These are phyloP conservation scores for Penicillium ochrochloron DNA, from an alignment of 495 filamentous ascomycete genomes.

Conservation along the genomic window DNA sequence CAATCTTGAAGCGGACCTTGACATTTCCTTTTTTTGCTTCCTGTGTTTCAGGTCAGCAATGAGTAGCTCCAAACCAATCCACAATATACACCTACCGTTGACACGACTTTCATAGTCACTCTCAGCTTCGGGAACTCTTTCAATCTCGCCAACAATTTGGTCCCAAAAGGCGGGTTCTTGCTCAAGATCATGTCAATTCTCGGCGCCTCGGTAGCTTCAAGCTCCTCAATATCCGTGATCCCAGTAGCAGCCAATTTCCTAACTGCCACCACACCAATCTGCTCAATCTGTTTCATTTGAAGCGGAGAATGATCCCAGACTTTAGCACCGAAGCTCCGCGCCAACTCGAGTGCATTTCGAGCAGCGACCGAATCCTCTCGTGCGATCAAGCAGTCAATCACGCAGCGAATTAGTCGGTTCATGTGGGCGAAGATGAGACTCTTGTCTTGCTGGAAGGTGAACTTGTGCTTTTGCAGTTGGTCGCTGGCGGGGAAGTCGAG, in stretches of 20 bases:
- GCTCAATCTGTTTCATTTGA: slow-evolving; percentile 85
- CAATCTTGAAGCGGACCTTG: slow-evolving; percentile 65
- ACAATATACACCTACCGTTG: slow-evolving; percentile 45
- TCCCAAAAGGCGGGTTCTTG: slow-evolving; percentile 83
- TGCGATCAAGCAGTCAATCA: slow-evolving; percentile 80
- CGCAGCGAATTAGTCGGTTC: slow-evolving; percentile 76
- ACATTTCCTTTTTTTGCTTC: slow-evolving; percentile 50
- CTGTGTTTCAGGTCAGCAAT: slow-evolving; percentile 32
- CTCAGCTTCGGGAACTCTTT: slow-evolving; percentile 76
- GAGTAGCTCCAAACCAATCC: not conserved
- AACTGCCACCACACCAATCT: slow-evolving; percentile 77
- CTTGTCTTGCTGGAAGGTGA: slow-evolving; percentile 71
- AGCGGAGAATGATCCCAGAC: slow-evolving; percentile 86
- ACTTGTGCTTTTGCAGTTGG: slow-evolving; percentile 62
- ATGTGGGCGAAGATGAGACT: slow-evolving; percentile 71
- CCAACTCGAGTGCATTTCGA: slow-evolving; percentile 76
- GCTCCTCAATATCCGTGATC: slow-evolving; percentile 70
- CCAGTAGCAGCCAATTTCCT: slow-evolving; percentile 75
- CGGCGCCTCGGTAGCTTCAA: slow-evolving; percentile 68
- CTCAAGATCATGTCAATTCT: slow-evolving; percentile 78
- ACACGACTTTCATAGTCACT: slow-evolving; percentile 57
- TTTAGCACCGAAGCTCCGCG: slow-evolving; percentile 74
- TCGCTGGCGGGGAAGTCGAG: slow-evolving; percentile 71
- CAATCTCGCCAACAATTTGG: slow-evolving; percentile 64
- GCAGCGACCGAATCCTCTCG: slow-evolving; percentile 69